Evolutionary conservation across 2,329 filamentous ascomycete genomes (phyloP).

Genomic region (Diaporthe citri): DNA sequence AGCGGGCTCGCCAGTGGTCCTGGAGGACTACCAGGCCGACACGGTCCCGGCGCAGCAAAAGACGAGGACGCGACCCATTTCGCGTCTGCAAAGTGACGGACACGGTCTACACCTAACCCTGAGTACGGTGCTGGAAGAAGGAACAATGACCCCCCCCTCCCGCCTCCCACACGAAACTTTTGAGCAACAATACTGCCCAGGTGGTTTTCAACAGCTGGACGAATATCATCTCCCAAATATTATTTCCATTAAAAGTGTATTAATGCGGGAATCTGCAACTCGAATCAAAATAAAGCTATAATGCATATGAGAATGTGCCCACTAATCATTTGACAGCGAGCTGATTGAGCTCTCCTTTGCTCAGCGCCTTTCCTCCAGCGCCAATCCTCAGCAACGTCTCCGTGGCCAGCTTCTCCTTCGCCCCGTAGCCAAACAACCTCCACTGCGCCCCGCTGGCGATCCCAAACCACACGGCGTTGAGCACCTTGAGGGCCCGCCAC

Average conservation of each 20-base stretch:
- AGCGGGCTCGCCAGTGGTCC: neutral
- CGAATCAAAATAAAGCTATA: neutral
- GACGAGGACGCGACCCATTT: neutral
- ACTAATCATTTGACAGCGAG: neutral
- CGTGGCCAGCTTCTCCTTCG: slow-evolving; percentile 46
- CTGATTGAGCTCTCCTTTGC: slow-evolving; percentile 22
- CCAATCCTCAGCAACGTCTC: slow-evolving; percentile 50
- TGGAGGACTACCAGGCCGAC: slow-evolving; percentile 21
- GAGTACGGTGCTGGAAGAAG: too few relatives aligned
- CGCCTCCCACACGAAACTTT: too few relatives aligned
- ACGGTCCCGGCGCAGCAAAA: neutral
- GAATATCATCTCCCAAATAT: neutral
- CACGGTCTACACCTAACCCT: neutral
- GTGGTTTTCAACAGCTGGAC: neutral
- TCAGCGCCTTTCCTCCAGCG: slow-evolving; percentile 33
- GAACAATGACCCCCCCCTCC: neutral
- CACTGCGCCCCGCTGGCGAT: slow-evolving; percentile 52
- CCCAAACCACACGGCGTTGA: slow-evolving; percentile 52
- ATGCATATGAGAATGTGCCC: neutral
- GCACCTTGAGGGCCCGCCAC: slow-evolving; percentile 44
- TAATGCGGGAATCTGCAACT: neutral
- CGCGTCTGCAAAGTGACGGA: neutral
- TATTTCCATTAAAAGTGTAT: neutral
- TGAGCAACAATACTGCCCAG: neutral
- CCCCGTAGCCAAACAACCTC: slow-evolving; percentile 50